These are phyloP conservation scores for Lecanosticta acicola DNA, from an alignment of 2,329 filamentous ascomycete genomes.

Conservation along the genomic window DNA sequence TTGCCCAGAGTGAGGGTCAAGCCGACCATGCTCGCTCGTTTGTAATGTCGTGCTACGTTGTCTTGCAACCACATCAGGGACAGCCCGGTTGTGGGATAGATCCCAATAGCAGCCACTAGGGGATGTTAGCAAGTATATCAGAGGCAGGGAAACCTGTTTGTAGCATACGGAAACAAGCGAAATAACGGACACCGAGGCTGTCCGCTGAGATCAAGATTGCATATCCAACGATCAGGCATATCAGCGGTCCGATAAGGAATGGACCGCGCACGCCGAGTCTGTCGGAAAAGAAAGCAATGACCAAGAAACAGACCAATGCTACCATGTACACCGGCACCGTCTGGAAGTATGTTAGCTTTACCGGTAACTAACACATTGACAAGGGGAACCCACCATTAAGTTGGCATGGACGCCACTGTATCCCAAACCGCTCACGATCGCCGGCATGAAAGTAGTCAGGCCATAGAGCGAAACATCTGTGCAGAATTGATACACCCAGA, in stretches of 20 bases:
- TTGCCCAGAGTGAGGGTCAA: constrained; percentile 11
- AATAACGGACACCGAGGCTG: constrained; percentile 5
- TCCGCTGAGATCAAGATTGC: constrained; percentile 9
- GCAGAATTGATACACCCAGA: constrained; percentile 9
- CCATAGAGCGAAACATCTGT: constrained; percentile 8
- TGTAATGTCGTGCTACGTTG: constrained; percentile 9
- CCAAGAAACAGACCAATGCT: constrained; percentile 3
- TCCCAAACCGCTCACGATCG: constrained; percentile 4
- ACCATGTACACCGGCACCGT: constrained; percentile 8
- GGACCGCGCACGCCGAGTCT: constrained; percentile 4
- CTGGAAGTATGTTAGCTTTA: too few relatives aligned
- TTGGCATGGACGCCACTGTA: constrained; percentile 5
- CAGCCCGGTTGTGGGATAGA: constrained; percentile 9
- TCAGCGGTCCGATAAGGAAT: constrained; percentile 6
- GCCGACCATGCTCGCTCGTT: constrained; percentile 10
- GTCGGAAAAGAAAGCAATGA: constrained; percentile 7
- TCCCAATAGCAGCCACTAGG: constrained; percentile 8
- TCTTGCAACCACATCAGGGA: constrained; percentile 13
- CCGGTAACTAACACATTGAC: too few relatives aligned
- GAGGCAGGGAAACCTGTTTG: not conserved
- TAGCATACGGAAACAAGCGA: constrained; percentile 9
- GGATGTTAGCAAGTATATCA: not conserved
- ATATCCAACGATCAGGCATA: constrained; percentile 7
- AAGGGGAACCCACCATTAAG: constrained; percentile 4
- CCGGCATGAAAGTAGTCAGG: constrained; percentile 7